These are phyloP conservation scores for Penicillium coprophilum DNA, from an alignment of 495 filamentous ascomycete species.

Conservation along the genomic window DNA sequence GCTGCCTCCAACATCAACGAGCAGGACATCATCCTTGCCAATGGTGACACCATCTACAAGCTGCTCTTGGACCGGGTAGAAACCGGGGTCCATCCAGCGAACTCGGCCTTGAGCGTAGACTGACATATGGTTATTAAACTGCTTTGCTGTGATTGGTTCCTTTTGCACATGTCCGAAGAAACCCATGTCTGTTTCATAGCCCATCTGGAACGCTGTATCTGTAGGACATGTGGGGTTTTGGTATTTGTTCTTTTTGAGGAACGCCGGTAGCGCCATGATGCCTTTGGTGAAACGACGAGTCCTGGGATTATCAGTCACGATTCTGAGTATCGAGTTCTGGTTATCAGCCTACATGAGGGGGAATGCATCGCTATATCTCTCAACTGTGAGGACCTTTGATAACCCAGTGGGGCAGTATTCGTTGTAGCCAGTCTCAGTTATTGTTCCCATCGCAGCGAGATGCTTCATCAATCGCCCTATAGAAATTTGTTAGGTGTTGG, in stretches of 20 bases:
- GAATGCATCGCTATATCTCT: slow-evolving; percentile 29
- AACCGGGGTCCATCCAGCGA: slow-evolving; percentile 39
- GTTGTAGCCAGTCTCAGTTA: slow-evolving; percentile 39
- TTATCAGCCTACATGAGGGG: slow-evolving; percentile 19
- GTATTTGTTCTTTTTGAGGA: slow-evolving; percentile 12
- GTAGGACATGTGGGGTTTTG: slow-evolving; percentile 17
- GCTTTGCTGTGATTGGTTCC: slow-evolving; percentile 7
- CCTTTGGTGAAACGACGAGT: slow-evolving; percentile 23
- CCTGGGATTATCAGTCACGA: slow-evolving; percentile 1
- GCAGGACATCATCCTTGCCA: slow-evolving; percentile 13
- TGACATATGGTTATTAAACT: slow-evolving; percentile 44
- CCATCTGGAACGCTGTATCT: slow-evolving; percentile 16
- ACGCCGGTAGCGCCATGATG: slow-evolving; percentile 16
- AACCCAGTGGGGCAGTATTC: slow-evolving; percentile 41
- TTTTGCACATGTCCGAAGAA: slow-evolving; percentile 7
- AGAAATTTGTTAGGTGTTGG: neutral
- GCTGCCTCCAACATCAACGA: slow-evolving; percentile 58
- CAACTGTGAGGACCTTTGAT: slow-evolving; percentile 34
- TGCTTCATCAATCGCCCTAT: slow-evolving; percentile 41
- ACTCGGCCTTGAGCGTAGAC: slow-evolving; percentile 36
- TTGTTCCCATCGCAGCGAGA: slow-evolving; percentile 44
- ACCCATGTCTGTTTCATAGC: slow-evolving; percentile 4
- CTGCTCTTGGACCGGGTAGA: slow-evolving; percentile 41
- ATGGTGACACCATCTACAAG: slow-evolving; percentile 25
- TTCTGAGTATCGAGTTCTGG: neutral